phyloP scores from a whole-genome alignment of 345 rosid species.

The Orychophragmus violaceus region DNA sequence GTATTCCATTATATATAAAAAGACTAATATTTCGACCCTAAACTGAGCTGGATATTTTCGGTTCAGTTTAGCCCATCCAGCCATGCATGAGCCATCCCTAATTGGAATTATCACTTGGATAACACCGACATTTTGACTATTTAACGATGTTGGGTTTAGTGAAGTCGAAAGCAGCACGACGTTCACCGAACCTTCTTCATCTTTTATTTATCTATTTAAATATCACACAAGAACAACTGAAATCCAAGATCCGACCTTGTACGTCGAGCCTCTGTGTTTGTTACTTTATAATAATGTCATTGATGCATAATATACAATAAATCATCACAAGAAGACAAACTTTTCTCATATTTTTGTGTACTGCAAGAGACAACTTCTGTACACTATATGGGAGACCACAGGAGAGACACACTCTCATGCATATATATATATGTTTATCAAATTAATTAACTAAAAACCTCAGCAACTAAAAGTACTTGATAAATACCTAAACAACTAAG shows the following conservation, averaged over 20 bases:
- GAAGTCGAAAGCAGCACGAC: slow-evolving; percentile 23
- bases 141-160: slow-evolving; percentile 4
- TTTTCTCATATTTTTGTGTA: slow-evolving; percentile 11
- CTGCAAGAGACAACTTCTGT: slow-evolving; percentile 22
- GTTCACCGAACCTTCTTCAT: slow-evolving; percentile 27
- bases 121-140: slow-evolving; percentile 27
- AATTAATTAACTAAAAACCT: no score
- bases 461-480: no score
- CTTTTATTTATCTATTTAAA: not conserved
- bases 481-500: no score
- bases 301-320: not conserved
- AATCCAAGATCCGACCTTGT: slow-evolving; percentile 30
- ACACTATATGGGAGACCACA: slow-evolving; percentile 30
- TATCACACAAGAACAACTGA: not conserved
- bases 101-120: not conserved
- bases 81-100: not conserved
- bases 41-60: not conserved
- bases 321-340: slow-evolving; percentile 22
- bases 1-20: not conserved
- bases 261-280: slow-evolving; percentile 25
- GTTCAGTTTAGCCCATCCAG: slow-evolving; percentile 8
- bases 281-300: not conserved
- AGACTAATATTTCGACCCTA: not conserved
- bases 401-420: not conserved
- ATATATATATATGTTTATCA: no score